phyloP scores from a whole-genome alignment of 2,329 filamentous ascomycete genomes.

The Ceratocystis alfenasii region DNA sequence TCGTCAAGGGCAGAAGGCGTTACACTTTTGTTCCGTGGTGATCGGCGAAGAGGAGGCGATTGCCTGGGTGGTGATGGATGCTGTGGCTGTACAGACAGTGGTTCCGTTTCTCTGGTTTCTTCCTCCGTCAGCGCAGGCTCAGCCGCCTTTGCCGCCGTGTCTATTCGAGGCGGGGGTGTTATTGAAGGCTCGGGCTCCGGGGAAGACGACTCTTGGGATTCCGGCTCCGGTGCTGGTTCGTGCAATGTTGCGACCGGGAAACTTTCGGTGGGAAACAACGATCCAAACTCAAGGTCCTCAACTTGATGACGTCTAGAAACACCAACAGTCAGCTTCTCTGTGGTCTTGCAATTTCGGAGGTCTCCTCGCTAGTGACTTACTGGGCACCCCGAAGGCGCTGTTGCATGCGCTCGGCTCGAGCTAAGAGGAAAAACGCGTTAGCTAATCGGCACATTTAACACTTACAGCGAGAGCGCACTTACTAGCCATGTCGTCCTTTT shows the following conservation, averaged over 20 bases:
- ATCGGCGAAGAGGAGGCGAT: background rate
- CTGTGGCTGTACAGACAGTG: background rate
- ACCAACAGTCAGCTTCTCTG: constrained; percentile 19
- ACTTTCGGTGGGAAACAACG: constrained; percentile 17
- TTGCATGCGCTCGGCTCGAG: constrained; percentile 50
- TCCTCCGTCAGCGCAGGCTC: background rate
- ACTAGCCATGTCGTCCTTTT: constrained; percentile 19
- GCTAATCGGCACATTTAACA: background rate
- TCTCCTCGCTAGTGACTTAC: constrained; percentile 32
- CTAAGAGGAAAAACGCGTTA: constrained; percentile 26
- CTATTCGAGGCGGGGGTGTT: background rate
- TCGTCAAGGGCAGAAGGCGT: constrained; percentile 1
- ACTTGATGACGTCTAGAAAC: constrained; percentile 41
- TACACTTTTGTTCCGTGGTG: background rate
- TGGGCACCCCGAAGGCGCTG: constrained; percentile 54
- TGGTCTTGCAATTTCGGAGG: background rate
- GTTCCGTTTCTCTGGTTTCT: background rate
- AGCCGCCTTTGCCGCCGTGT: background rate
- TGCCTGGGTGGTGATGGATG: background rate
- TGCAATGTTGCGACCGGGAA: constrained; percentile 11
- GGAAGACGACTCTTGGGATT: constrained; percentile 11
- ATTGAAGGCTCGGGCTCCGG: background rate
- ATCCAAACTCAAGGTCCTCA: constrained; percentile 45
- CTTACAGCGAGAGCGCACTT: background rate
- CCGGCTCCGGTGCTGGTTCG: background rate